Evolutionary conservation across 2,329 filamentous ascomycete genomes (phyloP).

Genomic region (Arthrobotrys iridis): DNA sequence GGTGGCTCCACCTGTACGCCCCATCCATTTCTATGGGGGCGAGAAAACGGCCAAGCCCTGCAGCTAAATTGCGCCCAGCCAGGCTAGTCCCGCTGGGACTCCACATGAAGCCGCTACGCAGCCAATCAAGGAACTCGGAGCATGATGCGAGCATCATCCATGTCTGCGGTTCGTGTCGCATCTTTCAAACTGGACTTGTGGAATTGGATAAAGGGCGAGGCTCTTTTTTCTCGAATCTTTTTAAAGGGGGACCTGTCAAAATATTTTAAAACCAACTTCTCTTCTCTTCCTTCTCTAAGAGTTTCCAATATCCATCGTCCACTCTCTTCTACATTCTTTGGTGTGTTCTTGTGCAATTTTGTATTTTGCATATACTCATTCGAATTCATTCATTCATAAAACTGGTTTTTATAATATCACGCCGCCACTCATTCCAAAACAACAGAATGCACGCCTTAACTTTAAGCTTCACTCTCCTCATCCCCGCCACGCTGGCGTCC

Average conservation of each 20-base stretch:
- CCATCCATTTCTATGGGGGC: no score
- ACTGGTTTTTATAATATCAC: neutral
- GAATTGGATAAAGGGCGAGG: neutral
- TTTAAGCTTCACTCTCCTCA: slow-evolving; percentile 17
- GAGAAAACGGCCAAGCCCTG: neutral
- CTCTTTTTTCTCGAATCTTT: neutral
- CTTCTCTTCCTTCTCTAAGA: neutral
- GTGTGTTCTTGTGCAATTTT: no score
- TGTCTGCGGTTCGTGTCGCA: neutral
- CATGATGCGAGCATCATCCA: neutral
- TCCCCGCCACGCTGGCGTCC: slow-evolving; percentile 10
- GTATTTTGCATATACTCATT: neutral
- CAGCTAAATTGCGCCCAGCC: slow-evolving; percentile 29
- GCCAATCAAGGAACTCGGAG: neutral
- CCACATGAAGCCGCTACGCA: neutral
- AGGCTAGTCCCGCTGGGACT: neutral
- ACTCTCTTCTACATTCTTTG: no score
- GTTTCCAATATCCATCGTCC: no score
- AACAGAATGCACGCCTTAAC: neutral
- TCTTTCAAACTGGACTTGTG: neutral
- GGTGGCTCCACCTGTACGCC: slow-evolving; percentile 12
- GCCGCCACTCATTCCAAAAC: neutral
- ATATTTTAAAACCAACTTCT: no score
- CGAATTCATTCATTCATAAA: neutral
- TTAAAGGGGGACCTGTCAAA: no score